Percentiles rank a stretch among this genome's conserved stretches.
These are phyloP conservation scores for Phialemoniopsis sp. DNA, from an alignment of 2,329 filamentous ascomycete species.

Conservation along the genomic window DNA sequence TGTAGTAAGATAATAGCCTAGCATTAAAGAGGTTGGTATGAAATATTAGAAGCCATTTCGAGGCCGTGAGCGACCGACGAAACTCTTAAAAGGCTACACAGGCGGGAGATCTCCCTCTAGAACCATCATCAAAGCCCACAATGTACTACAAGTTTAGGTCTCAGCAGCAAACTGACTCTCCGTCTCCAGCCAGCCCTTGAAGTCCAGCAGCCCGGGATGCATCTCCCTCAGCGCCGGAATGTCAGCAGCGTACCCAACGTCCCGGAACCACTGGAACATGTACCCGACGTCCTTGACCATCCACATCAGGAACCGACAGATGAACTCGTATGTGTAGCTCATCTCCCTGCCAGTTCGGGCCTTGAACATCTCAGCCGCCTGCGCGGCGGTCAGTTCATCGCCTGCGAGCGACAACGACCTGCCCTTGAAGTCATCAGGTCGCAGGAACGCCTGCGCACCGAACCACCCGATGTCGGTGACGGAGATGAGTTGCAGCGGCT, in stretches of 20 bases:
- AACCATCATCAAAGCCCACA: too few relatives aligned
- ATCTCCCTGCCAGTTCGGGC: conserved; percentile 17
- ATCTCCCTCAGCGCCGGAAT: conserved; percentile 20
- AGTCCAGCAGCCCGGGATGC: conserved; percentile 23
- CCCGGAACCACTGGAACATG: conserved; percentile 33
- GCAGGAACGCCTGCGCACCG: conserved; percentile 23
- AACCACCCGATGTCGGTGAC: conserved; percentile 31
- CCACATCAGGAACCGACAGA: conserved; percentile 22
- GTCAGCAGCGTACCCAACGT: conserved; percentile 33
- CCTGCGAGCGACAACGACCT: conserved; percentile 25
- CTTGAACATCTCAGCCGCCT: conserved; percentile 21
- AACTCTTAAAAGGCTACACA: too few relatives aligned
- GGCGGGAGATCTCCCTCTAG: too few relatives aligned
- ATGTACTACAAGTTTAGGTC: too few relatives aligned
- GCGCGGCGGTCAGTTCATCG: conserved; percentile 25
- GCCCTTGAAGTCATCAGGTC: conserved; percentile 17
- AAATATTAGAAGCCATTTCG: too few relatives aligned
- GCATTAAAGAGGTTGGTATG: too few relatives aligned
- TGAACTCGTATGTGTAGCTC: conserved; percentile 23
- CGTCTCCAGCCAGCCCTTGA: conserved; percentile 31
- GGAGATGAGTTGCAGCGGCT: conserved; percentile 29
- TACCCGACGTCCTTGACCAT: conserved; percentile 19
- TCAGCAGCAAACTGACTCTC: conserved; percentile 15
- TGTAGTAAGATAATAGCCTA: too few relatives aligned
- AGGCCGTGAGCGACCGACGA: too few relatives aligned